A percentile compares a stretch with the other conserved stretches of the same genome.
phyloP scores from a whole-genome alignment of 139 green algal species.

The Chlamydomonas schloesseri region DNA sequence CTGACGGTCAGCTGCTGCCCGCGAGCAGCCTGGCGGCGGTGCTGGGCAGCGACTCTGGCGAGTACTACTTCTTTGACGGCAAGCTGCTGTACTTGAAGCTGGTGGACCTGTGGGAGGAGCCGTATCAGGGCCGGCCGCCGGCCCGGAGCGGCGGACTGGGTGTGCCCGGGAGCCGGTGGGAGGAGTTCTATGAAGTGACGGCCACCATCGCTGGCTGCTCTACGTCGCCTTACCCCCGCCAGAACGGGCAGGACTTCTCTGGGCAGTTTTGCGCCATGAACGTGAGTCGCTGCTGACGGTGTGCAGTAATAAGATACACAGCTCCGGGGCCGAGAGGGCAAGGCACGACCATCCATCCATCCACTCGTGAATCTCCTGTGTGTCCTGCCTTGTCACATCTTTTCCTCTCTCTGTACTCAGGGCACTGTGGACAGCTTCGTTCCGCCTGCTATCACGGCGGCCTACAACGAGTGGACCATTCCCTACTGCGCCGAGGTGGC shows the following conservation, averaged over 20 bases:
- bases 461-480: not conserved
- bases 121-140: too few relatives aligned
- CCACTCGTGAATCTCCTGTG: too few relatives aligned
- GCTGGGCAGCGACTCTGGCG: not conserved
- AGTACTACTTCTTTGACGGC: not conserved
- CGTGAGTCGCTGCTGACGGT: too few relatives aligned
- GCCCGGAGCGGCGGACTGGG: too few relatives aligned
- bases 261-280: constrained; percentile 1
- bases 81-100: constrained; percentile 4
- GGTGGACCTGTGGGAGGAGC: not conserved
- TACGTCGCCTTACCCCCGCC: not conserved
- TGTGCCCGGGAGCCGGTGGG: too few relatives aligned
- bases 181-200: too few relatives aligned
- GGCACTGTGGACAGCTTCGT: not conserved
- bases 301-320: too few relatives aligned
- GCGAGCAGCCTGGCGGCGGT: not conserved
- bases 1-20: not conserved
- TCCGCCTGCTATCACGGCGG: not conserved
- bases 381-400: too few relatives aligned
- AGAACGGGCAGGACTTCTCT: not conserved
- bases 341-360: too few relatives aligned
- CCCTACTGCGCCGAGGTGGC: not conserved
- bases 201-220: not conserved
- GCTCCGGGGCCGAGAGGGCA: too few relatives aligned
- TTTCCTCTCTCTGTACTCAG: not conserved